Evolutionary conservation across 2,329 filamentous ascomycete genomes (phyloP).

Genomic region (Scedosporium apiospermum): DNA sequence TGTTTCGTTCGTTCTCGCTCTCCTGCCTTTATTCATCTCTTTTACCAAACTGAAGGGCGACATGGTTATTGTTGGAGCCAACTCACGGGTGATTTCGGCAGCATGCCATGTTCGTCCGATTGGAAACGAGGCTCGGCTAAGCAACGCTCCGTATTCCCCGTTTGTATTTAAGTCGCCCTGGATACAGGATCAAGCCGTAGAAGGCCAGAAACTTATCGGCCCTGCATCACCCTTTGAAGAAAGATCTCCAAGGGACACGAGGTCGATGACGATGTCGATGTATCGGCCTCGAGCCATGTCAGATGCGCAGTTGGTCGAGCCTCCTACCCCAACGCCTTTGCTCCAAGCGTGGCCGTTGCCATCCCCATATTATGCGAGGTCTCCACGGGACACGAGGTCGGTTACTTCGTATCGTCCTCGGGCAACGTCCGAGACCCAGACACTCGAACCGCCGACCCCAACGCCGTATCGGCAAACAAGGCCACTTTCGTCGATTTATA

Average conservation of each 20-base stretch:
- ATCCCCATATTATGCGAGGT: not conserved
- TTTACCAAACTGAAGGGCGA: slow-evolving; percentile 2
- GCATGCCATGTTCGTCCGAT: not conserved
- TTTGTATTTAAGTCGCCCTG: slow-evolving; percentile 2
- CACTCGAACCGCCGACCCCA: not conserved
- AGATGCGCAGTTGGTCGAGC: not conserved
- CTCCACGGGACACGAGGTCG: not conserved
- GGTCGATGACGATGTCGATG: not conserved
- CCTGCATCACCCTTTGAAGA: not conserved
- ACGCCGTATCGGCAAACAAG: not conserved
- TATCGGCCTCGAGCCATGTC: not conserved
- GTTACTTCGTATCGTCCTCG: not conserved
- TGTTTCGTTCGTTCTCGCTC: not conserved
- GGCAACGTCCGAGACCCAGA: not conserved
- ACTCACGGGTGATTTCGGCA: slow-evolving; percentile 3
- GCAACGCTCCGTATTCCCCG: not conserved
- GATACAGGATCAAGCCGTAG: not conserved
- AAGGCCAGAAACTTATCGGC: not conserved
- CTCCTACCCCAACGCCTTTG: not conserved
- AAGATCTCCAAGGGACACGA: not conserved
- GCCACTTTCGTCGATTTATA: not conserved
- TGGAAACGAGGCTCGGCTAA: not conserved
- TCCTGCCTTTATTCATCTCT: slow-evolving; percentile 1
- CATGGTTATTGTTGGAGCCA: slow-evolving; percentile 3
- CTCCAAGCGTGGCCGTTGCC: not conserved